A percentile compares a stretch with the other conserved stretches of the same genome.
phyloP scores from a whole-genome alignment of 202 grass and related monocot species.

The Zizania palustris region DNA sequence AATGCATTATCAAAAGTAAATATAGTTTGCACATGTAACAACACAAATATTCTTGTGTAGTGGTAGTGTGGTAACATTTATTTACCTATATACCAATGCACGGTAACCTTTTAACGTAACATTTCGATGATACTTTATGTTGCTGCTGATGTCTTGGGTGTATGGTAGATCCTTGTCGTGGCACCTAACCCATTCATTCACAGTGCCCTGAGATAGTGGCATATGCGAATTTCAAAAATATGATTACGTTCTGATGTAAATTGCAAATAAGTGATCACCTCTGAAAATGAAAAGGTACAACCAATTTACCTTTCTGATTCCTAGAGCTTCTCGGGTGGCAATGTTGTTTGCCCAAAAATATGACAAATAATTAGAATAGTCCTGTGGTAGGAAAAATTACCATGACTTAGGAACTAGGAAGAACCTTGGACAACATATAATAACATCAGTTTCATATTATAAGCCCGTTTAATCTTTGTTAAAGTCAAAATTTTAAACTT shows the following conservation, averaged over 20 bases:
- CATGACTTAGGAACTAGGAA: too few species aligned
- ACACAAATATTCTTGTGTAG: too few species aligned
- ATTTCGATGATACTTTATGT: not conserved
- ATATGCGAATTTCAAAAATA: not conserved
- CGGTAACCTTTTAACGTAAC: not conserved
- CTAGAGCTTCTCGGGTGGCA: conserved; percentile 31
- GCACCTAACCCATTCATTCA: not conserved
- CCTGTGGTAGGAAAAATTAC: conserved; percentile 19
- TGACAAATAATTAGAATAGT: conserved; percentile 43
- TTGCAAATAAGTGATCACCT: not conserved
- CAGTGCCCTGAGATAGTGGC: not conserved
- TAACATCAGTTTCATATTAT: too few species aligned
- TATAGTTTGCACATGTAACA: too few species aligned
- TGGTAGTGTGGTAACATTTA: not conserved
- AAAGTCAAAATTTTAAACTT: too few species aligned
- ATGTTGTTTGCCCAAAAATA: conserved; percentile 65
- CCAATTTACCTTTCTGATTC: conserved; percentile 50
- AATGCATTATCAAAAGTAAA: too few species aligned
- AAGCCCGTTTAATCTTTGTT: too few species aligned
- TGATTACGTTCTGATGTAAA: not conserved
- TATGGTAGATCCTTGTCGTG: not conserved
- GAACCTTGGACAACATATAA: too few species aligned
- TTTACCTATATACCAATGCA: not conserved
- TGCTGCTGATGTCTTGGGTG: not conserved
- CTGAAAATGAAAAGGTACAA: not conserved